These are phyloP conservation scores for Diaporthe aspalathi DNA, from an alignment of 2,329 filamentous ascomycete genomes.

Conservation along the genomic window DNA sequence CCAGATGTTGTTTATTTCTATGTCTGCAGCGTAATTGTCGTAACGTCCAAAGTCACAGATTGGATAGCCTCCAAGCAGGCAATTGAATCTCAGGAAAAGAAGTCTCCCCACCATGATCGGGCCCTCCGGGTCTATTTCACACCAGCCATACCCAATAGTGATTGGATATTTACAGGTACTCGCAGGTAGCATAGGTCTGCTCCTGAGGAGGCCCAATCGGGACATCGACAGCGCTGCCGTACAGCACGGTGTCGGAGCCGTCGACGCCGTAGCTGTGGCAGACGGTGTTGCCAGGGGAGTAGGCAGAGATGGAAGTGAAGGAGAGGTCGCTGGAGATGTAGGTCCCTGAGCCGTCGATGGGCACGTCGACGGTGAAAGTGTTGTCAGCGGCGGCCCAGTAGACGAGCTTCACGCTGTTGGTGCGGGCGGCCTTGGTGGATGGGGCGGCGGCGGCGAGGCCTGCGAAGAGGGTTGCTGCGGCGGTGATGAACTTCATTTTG, in stretches of 20 bases:
- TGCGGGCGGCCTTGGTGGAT: constrained; percentile 21
- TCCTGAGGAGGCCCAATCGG: constrained; percentile 40
- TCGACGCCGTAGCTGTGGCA: constrained; percentile 39
- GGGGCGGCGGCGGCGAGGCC: constrained; percentile 39
- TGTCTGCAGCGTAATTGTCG: neutral
- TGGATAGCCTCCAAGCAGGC: constrained; percentile 9
- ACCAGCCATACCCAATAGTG: neutral
- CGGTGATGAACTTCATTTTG: constrained; percentile 39
- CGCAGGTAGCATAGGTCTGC: constrained; percentile 35
- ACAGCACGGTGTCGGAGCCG: constrained; percentile 34
- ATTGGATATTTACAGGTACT: neutral
- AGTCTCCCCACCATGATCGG: neutral
- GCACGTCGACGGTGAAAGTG: constrained; percentile 31
- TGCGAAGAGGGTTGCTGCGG: constrained; percentile 37
- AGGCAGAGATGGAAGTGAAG: constrained; percentile 38
- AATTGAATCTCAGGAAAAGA: neutral
- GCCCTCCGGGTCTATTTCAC: neutral
- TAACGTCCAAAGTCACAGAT: constrained; percentile 13
- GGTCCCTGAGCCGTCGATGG: constrained; percentile 34
- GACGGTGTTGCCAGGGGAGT: constrained; percentile 29
- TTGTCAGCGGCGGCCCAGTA: constrained; percentile 41
- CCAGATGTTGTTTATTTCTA: neutral
- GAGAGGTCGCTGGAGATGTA: constrained; percentile 36
- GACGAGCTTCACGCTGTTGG: constrained; percentile 32
- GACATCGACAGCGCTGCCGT: constrained; percentile 32